Evolutionary conservation across 192 early-diverging fungal species (phyloP).

Genomic region (Backusella mclennaniae): DNA sequence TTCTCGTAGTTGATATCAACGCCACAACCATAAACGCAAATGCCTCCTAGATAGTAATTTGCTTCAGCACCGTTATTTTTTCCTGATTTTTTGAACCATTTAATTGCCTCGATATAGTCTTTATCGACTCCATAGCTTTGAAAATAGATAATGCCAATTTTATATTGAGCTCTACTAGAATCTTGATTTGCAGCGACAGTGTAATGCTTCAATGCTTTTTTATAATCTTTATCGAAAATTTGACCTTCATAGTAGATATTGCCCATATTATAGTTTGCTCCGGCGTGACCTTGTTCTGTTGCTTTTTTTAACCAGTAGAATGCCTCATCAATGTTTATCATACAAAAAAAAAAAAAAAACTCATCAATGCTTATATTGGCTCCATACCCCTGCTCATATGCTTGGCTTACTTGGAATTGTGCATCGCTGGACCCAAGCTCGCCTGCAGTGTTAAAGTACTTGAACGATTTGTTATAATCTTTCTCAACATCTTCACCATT

Average conservation of each 20-base stretch:
- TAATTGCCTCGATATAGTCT: not conserved
- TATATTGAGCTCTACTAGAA: not conserved
- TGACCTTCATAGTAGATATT: not conserved
- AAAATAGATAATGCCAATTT: not conserved
- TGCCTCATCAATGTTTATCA: not conserved
- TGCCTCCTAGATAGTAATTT: not conserved
- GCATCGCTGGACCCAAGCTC: not conserved
- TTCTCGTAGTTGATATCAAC: not conserved
- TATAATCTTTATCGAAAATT: not conserved
- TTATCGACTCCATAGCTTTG: not conserved
- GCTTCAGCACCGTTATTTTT: not conserved
- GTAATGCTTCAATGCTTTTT: not conserved
- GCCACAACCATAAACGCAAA: not conserved
- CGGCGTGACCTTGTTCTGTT: not conserved
- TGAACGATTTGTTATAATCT: not conserved
- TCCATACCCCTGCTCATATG: not conserved
- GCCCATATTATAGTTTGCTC: not conserved
- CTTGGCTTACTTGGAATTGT: not conserved
- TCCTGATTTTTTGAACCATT: not conserved
- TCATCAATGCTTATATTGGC: not conserved
- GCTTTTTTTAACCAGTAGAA: not conserved
- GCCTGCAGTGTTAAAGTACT: not conserved
- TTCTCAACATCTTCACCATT: not conserved
- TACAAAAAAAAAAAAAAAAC: too few species aligned
- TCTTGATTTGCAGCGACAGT: not conserved